These are phyloP conservation scores for Spergularia marina DNA, from an alignment of 148 eudicot species.

Conservation along the genomic window DNA sequence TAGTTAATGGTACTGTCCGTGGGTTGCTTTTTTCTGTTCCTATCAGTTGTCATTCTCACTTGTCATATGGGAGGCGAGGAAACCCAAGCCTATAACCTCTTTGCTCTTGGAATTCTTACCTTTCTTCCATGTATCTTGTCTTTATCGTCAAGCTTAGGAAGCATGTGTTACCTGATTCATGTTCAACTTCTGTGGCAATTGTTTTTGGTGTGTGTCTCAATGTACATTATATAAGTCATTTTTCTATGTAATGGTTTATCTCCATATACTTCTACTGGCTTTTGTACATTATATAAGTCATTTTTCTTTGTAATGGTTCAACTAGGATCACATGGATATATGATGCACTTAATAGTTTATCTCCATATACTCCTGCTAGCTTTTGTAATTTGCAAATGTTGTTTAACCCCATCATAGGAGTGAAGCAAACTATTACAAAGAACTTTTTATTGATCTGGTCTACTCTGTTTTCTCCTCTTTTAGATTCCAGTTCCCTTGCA, in stretches of 20 bases:
- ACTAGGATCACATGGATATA: too few relatives aligned
- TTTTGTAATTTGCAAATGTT: too few relatives aligned
- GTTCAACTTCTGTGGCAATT: background rate
- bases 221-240: background rate
- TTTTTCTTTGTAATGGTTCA: too few relatives aligned
- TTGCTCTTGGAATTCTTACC: constrained; percentile 76
- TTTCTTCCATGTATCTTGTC: constrained; percentile 71
- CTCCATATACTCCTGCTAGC: too few relatives aligned
- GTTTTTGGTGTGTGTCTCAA: background rate
- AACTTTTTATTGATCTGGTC: background rate
- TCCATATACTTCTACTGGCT: too few relatives aligned
- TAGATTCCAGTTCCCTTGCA: too few relatives aligned
- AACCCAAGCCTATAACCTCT: constrained; percentile 76
- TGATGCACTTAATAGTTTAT: too few relatives aligned
- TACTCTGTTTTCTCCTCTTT: too few relatives aligned
- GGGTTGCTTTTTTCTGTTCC: constrained; percentile 63
- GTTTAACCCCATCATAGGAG: background rate
- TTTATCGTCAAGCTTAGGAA: background rate
- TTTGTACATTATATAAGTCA: too few relatives aligned
- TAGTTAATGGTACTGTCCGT: constrained; percentile 34
- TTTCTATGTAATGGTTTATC: background rate
- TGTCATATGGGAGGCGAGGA: constrained; percentile 94
- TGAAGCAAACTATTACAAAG: background rate
- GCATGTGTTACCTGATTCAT: background rate
- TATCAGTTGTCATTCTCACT: constrained; percentile 72